phyloP scores from a whole-genome alignment of 495 filamentous ascomycete genomes.

The Neurospora sublineolata region DNA sequence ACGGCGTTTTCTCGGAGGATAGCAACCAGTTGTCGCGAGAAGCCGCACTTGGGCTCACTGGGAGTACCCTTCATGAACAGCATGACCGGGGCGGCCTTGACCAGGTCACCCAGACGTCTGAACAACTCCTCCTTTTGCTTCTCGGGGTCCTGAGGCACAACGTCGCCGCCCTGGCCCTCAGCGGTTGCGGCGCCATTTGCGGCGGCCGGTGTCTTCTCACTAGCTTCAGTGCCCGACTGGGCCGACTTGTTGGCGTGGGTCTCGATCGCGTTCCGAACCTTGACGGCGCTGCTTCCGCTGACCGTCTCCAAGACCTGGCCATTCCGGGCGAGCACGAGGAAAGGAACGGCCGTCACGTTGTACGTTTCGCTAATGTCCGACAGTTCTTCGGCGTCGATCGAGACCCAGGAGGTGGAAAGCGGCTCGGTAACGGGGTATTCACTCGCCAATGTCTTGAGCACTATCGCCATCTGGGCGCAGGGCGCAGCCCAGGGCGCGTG shows the following conservation, averaged over 20 bases:
- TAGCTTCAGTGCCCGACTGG: conserved; percentile 3
- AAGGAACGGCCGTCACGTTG: conserved; percentile 88
- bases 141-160: conserved; percentile 33
- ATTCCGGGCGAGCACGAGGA: conserved; percentile 67
- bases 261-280: conserved; percentile 74
- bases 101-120: conserved; percentile 62
- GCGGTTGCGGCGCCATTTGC: conserved; percentile 19
- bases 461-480: conserved; percentile 83
- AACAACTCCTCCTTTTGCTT: conserved; percentile 68
- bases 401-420: conserved; percentile 64
- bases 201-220: conserved; percentile 12
- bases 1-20: conserved; percentile 78
- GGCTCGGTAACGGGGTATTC: conserved; percentile 61
- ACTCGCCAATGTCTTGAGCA: conserved; percentile 71
- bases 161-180: conserved; percentile 11
- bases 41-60: conserved; percentile 83
- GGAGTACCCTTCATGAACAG: conserved; percentile 94
- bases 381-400: conserved; percentile 81
- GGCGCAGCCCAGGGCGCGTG: conserved; percentile 95
- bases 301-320: conserved; percentile 64
- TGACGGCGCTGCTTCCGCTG: conserved; percentile 75
- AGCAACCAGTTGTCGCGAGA: conserved; percentile 77
- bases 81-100: conserved; percentile 94
- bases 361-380: conserved; percentile 78
- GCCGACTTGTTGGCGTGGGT: conserved; percentile 46